Percentiles rank a stretch among this genome's conserved stretches.
Evolutionary conservation across 768 basidiomycete species (phyloP).

Genomic region (Tylopilus rubrobrunneus): DNA sequence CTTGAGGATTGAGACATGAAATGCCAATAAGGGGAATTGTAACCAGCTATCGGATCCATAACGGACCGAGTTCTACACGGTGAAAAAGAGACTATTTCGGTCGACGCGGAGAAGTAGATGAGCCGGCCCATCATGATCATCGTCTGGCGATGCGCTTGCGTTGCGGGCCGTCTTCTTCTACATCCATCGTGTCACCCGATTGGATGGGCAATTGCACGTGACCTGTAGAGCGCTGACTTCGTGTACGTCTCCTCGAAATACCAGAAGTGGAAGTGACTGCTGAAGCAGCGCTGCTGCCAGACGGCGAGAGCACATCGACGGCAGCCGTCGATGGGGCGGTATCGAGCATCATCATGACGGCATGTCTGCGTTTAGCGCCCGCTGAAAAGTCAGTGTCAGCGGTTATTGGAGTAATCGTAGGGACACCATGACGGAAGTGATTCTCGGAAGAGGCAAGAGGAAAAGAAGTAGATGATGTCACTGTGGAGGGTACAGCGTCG

Average conservation of each 20-base stretch:
- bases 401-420: slow-evolving; percentile 23
- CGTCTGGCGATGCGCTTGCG: slow-evolving; percentile 70
- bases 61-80: slow-evolving; percentile 5
- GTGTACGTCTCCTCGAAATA: slow-evolving; percentile 50
- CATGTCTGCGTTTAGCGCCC: slow-evolving; percentile 72
- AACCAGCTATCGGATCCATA: slow-evolving; percentile 2
- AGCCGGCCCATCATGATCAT: slow-evolving; percentile 23
- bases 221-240: slow-evolving; percentile 43
- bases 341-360: slow-evolving; percentile 76
- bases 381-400: slow-evolving; percentile 38
- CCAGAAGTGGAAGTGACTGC: slow-evolving; percentile 22
- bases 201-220: slow-evolving; percentile 38
- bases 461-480: slow-evolving; percentile 15
- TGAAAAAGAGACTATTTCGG: background rate
- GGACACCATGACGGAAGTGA: slow-evolving; percentile 17
- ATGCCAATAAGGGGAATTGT: slow-evolving; percentile 1
- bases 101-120: background rate
- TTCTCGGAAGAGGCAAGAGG: slow-evolving; percentile 30
- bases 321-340: slow-evolving; percentile 39
- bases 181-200: slow-evolving; percentile 58
- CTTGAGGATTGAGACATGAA: background rate
- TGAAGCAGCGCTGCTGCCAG: slow-evolving; percentile 29
- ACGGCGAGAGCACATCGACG: slow-evolving; percentile 35
- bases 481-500: slow-evolving; percentile 14
- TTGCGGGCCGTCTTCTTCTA: slow-evolving; percentile 74